Conservation (phyloP, 805 yeast species). For the Zygoascus flipseniorum region DNA sequence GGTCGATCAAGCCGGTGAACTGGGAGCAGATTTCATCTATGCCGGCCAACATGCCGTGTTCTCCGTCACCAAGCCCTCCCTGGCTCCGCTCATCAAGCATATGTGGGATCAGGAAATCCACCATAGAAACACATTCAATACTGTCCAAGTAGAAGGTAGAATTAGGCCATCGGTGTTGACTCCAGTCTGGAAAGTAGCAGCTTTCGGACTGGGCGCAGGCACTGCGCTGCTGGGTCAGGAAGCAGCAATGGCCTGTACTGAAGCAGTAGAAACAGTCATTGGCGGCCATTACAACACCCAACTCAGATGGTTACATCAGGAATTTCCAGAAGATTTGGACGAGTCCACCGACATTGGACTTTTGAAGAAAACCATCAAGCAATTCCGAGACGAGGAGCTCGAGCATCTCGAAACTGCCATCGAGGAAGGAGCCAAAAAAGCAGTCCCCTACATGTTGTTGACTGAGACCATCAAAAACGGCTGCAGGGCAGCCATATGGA, state of each 20-base stretch:
- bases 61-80: constrained; percentile 58
- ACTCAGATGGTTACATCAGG: constrained; percentile 63
- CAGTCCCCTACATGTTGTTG: constrained; percentile 81
- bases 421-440: constrained; percentile 83
- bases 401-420: constrained; percentile 94
- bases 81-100: constrained; percentile 74
- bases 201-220: constrained; percentile 73
- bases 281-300: constrained; percentile 94
- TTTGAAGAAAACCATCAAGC: constrained; percentile 54
- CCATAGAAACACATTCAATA: constrained; percentile 80
- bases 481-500: constrained; percentile 82
- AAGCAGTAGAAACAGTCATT: constrained; percentile 96
- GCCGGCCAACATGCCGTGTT: constrained; percentile 81
- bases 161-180: constrained; percentile 89
- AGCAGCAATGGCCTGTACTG: constrained; percentile 99
- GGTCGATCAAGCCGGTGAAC: constrained; percentile 97
- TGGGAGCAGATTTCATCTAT: constrained; percentile 91
- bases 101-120: constrained; percentile 98
- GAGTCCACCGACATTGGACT: constrained; percentile 47
- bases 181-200: constrained; percentile 91
- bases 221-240: constrained; percentile 86
- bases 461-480: constrained; percentile 81
- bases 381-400: constrained; percentile 87
- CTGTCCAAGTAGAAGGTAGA: constrained; percentile 62
- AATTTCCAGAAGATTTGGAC: constrained; percentile 41